Evolutionary conservation across 2,329 filamentous ascomycete genomes (phyloP), one percentile per base, ranked within the genome.

Genomic region (Colletotrichum salicis): DNA sequence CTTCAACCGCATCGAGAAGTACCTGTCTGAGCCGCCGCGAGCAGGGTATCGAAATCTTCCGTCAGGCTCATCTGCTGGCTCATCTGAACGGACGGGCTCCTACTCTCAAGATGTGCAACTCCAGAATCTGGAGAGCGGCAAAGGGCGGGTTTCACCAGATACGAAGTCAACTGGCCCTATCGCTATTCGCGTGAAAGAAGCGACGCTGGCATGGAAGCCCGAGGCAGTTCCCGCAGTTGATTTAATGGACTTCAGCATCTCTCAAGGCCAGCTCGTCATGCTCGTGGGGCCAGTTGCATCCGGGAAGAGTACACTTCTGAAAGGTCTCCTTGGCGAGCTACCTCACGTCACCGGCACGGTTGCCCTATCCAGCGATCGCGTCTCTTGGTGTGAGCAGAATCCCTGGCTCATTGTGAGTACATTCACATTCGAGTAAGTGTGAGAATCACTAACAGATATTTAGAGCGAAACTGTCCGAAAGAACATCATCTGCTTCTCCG

Each of bases 261-360:
- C 75, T 2, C 64, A 71, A 0, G 77, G 74, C 4, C 74, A 79
- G 4, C 77, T 86, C 10, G 83, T 79, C 10, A 78, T 86, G 4
- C 74, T 86, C 0, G 76, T 84, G 11, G 84, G 85, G 0, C 83
- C 84, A 1, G 77, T 86, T 4, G 85, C 81, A 1, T 82, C 81
- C 1, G 85, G 85, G 0, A 87, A 87, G 72, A 85, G 82, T 0
- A 83, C 85, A 0, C 73, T 86, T 0, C 80, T 84, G 72, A 83
- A 82, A 63, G 80, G 80, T 0, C 74, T 87, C 0, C 76, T 84
- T 0, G 80, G 81, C 13, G 81, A 82, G 57, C 73, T 79, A 0
- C 72, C 77, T 2, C 48, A 73, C 3, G 64, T 63, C 2, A 66
- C 64, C 1, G 81, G 80, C 0, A 60, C 27, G 1, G 60, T 80